A percentile compares a stretch with the other conserved stretches of the same genome.
Conservation (phyloP, 2,329 filamentous ascomycete species). For the Trichoderma oligosporum region DNA sequence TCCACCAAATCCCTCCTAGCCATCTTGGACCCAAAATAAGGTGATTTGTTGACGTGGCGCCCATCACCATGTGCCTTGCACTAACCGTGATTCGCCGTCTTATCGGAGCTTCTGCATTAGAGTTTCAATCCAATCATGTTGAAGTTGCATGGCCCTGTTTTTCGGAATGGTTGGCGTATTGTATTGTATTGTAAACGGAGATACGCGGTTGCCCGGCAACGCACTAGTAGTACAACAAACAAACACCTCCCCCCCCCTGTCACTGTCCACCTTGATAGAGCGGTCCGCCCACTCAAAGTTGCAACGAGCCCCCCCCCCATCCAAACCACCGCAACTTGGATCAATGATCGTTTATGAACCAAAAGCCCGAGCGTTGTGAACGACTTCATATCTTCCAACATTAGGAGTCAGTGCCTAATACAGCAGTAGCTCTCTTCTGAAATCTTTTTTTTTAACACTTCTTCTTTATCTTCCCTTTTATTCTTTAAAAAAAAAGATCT, state of each 20-base stretch:
- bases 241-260: constrained; percentile 18
- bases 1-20: neutral
- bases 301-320: constrained; percentile 15
- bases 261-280: constrained; percentile 16
- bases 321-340: constrained; percentile 9
- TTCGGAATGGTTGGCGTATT: neutral
- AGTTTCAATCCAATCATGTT: neutral
- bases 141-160: neutral
- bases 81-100: constrained; percentile 12
- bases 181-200: neutral
- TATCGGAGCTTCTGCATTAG: neutral
- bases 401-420: neutral
- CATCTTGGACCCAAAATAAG: neutral
- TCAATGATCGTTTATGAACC: constrained; percentile 3
- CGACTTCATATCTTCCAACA: constrained; percentile 2
- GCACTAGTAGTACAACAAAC: constrained; percentile 15
- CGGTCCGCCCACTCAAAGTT: constrained; percentile 11
- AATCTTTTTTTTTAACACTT: neutral
- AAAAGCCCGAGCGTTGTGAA: constrained; percentile 4
- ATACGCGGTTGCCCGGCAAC: constrained; percentile 18
- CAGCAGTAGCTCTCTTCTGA: neutral
- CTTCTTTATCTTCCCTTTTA: too few relatives aligned
- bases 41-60: constrained; percentile 12
- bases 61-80: constrained; percentile 4
- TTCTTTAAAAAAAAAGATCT: too few relatives aligned